Evolutionary conservation across 1,284 basidiomycete species (phyloP).

Genomic region (Moniliella sp.): DNA sequence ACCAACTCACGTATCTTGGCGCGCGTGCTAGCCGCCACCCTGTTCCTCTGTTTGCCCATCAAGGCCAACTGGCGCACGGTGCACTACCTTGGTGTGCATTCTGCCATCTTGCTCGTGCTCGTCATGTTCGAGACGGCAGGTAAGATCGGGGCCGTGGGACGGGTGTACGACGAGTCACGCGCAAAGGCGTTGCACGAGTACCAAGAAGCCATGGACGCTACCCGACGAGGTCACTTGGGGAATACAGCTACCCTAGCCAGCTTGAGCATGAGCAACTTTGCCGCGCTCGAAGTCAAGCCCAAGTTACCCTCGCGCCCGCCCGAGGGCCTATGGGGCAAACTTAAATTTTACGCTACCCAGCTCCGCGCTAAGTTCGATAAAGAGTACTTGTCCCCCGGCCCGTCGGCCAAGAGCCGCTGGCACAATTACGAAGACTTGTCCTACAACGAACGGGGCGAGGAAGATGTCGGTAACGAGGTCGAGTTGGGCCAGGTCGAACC

Average conservation of each 20-base stretch:
- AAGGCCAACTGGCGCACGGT: slow-evolving; percentile 10
- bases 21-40: slow-evolving; percentile 10
- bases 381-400: too few relatives aligned
- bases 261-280: too few relatives aligned
- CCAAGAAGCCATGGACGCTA: too few relatives aligned
- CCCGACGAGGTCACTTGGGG: too few relatives aligned
- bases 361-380: too few relatives aligned
- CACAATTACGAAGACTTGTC: slow-evolving; percentile 29
- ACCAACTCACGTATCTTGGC: slow-evolving; percentile 10
- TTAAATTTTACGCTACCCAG: too few relatives aligned
- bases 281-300: too few relatives aligned
- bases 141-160: slow-evolving; percentile 24
- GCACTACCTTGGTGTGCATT: slow-evolving; percentile 10
- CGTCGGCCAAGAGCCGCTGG: too few relatives aligned
- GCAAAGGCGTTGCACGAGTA: slow-evolving; percentile 5
- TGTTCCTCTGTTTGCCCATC: slow-evolving; percentile 15
- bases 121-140: slow-evolving; percentile 25
- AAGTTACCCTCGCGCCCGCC: too few relatives aligned
- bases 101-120: slow-evolving; percentile 8
- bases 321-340: too few relatives aligned
- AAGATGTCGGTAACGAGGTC: slow-evolving; percentile 28
- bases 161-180: slow-evolving; percentile 11
- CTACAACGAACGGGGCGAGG: slow-evolving; percentile 20
- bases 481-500: slow-evolving; percentile 28
- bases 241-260: too few relatives aligned